Evolutionary conservation across 176 grass and related monocot genomes (phyloP), one percentile per base, ranked within the genome.

Genomic region (Zoysia pacifica): DNA sequence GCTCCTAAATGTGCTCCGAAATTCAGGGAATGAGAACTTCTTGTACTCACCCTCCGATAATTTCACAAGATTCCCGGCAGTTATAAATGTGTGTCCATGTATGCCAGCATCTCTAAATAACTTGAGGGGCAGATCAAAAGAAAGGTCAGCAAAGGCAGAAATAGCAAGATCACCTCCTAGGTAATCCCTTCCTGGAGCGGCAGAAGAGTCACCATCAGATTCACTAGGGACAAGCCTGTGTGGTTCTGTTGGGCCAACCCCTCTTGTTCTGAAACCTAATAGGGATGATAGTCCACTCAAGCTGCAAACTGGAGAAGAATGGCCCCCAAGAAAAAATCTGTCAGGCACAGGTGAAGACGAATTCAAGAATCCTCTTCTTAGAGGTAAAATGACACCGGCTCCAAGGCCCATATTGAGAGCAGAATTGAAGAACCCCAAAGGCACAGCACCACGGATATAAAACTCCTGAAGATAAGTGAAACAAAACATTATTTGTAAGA

Each of bases 101-200:
- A 99, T 88, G 67, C 96, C 96, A 49, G 88, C 85, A 12, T 94
- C 92, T 85, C 73, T 93, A 71, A 99, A 84, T 74, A 93, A 5
- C 56, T 88, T 93, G 53, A 91, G 67, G 73, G 92, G 96, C 9
- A 99, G 77, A 84, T 95, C 88, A 84, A 95, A 99, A 56, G 90
- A 94, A 64, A 95, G 81, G 75, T 99, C 96, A 60, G 90, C 96
- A 71, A 99, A 99, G 60, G 90, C 88, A n/a, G 90, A 93, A 62
- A 99, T 71, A 41, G 92, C 86, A 59, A 95, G 73, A 87, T 95
- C 88, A 50, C 96, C 92, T 78, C 96, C 92, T 35, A 94, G 19
- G 45, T 74, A 86, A 73, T 94, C 92, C 75, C 81, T 85, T 82
- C 80, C 73, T 73, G 73, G 87, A 72, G 74, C 4, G 38, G 59